These are phyloP conservation scores for Arabidopsis thaliana DNA, from an alignment of 345 rosid genomes.

Conservation along the genomic window DNA sequence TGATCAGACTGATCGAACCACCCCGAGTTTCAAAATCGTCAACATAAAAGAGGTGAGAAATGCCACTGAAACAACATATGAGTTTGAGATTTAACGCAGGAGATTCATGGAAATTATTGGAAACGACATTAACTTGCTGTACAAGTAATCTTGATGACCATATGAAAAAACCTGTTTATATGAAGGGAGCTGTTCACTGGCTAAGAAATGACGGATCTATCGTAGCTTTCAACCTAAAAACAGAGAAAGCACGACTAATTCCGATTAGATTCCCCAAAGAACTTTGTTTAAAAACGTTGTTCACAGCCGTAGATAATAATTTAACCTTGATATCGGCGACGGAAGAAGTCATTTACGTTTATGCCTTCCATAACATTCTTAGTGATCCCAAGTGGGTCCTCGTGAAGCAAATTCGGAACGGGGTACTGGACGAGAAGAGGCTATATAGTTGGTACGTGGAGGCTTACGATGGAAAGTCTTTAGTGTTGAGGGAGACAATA, in stretches of 20 bases:
- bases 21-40: slow-evolving; percentile 9
- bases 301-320: neutral
- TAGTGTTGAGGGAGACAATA: neutral
- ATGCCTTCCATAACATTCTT: neutral
- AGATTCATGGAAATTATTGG: slow-evolving; percentile 9
- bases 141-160: neutral
- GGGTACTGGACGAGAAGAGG: neutral
- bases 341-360: neutral
- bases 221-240: slow-evolving; percentile 17
- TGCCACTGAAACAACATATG: neutral
- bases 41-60: neutral
- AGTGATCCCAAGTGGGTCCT: slow-evolving; percentile 25
- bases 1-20: slow-evolving; percentile 15
- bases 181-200: slow-evolving; percentile 31
- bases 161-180: slow-evolving; percentile 15
- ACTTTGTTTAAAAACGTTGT: neutral
- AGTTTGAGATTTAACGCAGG: neutral
- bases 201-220: slow-evolving; percentile 19
- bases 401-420: neutral
- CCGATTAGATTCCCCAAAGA: neutral
- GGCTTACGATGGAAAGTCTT: slow-evolving; percentile 19
- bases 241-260: slow-evolving; percentile 10
- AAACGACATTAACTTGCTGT: neutral
- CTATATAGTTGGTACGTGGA: neutral
- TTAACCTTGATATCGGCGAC: slow-evolving; percentile 1